Evolutionary conservation across 2,329 filamentous ascomycete species (phyloP).

Genomic region (Fusarium succisae): DNA sequence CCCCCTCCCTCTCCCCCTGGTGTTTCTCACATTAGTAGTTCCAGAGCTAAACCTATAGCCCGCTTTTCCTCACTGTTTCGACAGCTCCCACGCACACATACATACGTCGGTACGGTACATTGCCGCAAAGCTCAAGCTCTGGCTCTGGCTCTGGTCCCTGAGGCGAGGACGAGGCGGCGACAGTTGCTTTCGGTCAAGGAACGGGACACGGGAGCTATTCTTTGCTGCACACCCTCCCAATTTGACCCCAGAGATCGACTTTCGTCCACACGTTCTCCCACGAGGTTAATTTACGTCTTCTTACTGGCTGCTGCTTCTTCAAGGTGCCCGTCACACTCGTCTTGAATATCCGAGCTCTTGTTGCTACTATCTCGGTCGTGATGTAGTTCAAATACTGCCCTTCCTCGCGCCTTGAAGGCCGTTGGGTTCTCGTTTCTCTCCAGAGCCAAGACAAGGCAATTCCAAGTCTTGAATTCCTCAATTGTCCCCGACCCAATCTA

Average conservation of each 20-base stretch:
- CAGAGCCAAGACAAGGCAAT: slow-evolving; percentile 17
- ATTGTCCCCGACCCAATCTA: slow-evolving; percentile 6
- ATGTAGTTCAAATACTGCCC: slow-evolving; percentile 42
- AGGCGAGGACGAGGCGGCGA: slow-evolving; percentile 22
- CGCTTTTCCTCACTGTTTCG: slow-evolving; percentile 10
- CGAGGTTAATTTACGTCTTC: slow-evolving; percentile 35
- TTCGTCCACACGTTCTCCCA: slow-evolving; percentile 43
- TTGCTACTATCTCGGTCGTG: slow-evolving; percentile 14
- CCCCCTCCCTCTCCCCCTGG: not conserved
- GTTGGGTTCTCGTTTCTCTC: not conserved
- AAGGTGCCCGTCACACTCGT: slow-evolving; percentile 23
- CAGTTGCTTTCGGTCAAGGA: slow-evolving; percentile 27
- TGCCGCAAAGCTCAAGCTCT: not conserved
- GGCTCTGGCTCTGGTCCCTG: slow-evolving; percentile 23
- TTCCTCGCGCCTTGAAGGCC: slow-evolving; percentile 20
- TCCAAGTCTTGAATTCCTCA: slow-evolving; percentile 17
- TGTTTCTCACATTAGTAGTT: slow-evolving; percentile 18
- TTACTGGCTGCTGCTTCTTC: slow-evolving; percentile 36
- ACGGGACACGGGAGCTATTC: slow-evolving; percentile 27
- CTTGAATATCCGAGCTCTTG: slow-evolving; percentile 27
- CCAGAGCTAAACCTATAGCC: slow-evolving; percentile 17
- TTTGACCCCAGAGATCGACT: slow-evolving; percentile 34
- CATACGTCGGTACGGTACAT: not conserved
- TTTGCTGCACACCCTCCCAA: slow-evolving; percentile 15
- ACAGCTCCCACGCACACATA: not conserved